Conservation (phyloP, 352 stramenopile species). For the Pythium utonaiense region DNA sequence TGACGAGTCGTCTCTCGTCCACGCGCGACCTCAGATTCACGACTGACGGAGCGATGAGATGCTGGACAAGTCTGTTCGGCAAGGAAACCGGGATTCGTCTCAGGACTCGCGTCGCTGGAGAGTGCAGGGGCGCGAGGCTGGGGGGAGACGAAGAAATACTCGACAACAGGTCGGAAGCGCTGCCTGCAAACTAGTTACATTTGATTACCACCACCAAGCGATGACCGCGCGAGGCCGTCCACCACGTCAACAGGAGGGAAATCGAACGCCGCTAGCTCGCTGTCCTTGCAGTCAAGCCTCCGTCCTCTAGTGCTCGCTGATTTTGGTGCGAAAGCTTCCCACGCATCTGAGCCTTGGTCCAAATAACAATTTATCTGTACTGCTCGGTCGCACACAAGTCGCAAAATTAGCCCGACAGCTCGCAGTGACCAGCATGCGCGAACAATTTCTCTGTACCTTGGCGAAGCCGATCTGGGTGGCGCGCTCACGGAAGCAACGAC, state of each 20-base stretch:
- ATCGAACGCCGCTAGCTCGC: conserved; percentile 16
- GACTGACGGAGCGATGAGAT: too few species aligned
- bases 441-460: too few species aligned
- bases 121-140: too few species aligned
- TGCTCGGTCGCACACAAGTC: conserved; percentile 18
- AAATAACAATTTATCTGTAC: conserved; percentile 30
- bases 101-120: too few species aligned
- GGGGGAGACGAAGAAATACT: background rate
- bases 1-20: too few species aligned
- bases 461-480: conserved; percentile 94
- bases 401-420: too few species aligned
- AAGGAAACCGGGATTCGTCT: too few species aligned
- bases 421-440: too few species aligned
- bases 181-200: conserved; percentile 32
- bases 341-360: conserved; percentile 20
- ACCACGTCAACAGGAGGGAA: background rate
- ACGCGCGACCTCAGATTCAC: too few species aligned
- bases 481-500: conserved; percentile 94
- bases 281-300: conserved; percentile 27
- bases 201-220: conserved; percentile 16
- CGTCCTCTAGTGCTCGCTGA: conserved; percentile 25
- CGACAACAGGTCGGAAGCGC: conserved; percentile 20
- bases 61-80: too few species aligned
- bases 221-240: conserved; percentile 1
- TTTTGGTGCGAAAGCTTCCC: conserved; percentile 16